Conservation (phyloP, 768 basidiomycete genomes). For the Boletus pseudo-olivaceus region DNA sequence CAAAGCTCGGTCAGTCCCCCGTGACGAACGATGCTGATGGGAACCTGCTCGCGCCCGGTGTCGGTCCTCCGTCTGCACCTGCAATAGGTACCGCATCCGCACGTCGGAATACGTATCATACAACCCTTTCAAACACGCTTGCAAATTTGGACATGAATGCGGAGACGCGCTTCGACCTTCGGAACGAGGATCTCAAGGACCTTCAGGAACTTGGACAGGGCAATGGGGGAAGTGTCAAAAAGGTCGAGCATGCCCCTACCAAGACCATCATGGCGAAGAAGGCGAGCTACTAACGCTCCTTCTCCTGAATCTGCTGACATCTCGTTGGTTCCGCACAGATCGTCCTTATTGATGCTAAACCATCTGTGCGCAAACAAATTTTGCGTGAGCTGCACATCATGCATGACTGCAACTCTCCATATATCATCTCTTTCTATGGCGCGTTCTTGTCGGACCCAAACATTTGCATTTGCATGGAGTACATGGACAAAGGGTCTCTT, state of each 20-base stretch:
- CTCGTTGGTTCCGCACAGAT: constrained; percentile 49
- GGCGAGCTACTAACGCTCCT: constrained; percentile 44
- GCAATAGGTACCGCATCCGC: constrained; percentile 49
- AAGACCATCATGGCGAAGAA: constrained; percentile 98
- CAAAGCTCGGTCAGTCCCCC: constrained; percentile 49
- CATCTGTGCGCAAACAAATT: constrained; percentile 95
- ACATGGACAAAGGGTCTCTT: constrained; percentile 88
- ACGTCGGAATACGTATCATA: constrained; percentile 71
- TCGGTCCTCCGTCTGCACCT: constrained; percentile 50
- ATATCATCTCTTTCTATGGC: constrained; percentile 97
- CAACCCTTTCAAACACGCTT: constrained; percentile 75
- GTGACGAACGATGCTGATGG: constrained; percentile 33
- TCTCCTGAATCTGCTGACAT: neutral
- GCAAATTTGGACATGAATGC: constrained; percentile 84
- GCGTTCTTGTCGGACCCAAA: constrained; percentile 97
- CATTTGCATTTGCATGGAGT: constrained; percentile 99
- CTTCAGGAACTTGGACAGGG: constrained; percentile 90
- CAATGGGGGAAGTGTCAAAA: constrained; percentile 96
- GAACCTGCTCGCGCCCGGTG: constrained; percentile 47
- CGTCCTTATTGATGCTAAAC: constrained; percentile 95
- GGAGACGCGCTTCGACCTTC: constrained; percentile 80
- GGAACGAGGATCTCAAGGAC: constrained; percentile 88
- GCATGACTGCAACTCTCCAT: constrained; percentile 92
- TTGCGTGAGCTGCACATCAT: constrained; percentile 97
- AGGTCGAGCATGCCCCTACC: constrained; percentile 89